A percentile compares a stretch with the other conserved stretches of the same genome.
Conservation (phyloP, 345 rosid genomes). For the Limnanthes douglasii region DNA sequence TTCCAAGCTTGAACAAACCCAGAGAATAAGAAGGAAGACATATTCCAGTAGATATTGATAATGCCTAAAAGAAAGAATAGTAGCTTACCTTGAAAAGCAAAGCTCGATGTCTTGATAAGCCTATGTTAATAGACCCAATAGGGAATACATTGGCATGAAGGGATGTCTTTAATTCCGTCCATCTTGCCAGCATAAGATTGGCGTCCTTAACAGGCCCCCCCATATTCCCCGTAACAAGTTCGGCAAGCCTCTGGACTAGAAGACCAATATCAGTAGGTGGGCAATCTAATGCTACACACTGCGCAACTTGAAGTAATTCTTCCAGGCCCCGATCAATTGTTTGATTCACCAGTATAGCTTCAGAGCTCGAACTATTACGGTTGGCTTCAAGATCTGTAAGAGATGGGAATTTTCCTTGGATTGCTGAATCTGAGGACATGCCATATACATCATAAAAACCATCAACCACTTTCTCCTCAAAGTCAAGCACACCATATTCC, state of each 20-base stretch:
- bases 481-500: constrained; percentile 94
- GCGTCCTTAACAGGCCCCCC: constrained; percentile 97
- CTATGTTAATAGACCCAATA: constrained; percentile 76
- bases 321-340: constrained; percentile 55
- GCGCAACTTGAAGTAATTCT: constrained; percentile 75
- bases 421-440: constrained; percentile 37
- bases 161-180: constrained; percentile 83
- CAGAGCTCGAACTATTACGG: constrained; percentile 50
- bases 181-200: constrained; percentile 52
- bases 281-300: constrained; percentile 64
- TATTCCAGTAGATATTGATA: not conserved
- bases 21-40: not conserved
- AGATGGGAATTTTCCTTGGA: constrained; percentile 76
- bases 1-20: not conserved
- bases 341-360: constrained; percentile 71
- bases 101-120: constrained; percentile 93
- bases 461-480: constrained; percentile 87
- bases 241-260: constrained; percentile 78
- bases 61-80: constrained; percentile 6
- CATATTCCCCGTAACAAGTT: constrained; percentile 91
- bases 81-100: constrained; percentile 86
- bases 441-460: constrained; percentile 84
- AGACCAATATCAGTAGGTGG: constrained; percentile 43
- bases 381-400: constrained; percentile 71
- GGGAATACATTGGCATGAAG: constrained; percentile 72